Evolutionary conservation across 2,329 filamentous ascomycete genomes (phyloP), one percentile per base, ranked within the genome.

Genomic region (Trichothecium roseum): DNA sequence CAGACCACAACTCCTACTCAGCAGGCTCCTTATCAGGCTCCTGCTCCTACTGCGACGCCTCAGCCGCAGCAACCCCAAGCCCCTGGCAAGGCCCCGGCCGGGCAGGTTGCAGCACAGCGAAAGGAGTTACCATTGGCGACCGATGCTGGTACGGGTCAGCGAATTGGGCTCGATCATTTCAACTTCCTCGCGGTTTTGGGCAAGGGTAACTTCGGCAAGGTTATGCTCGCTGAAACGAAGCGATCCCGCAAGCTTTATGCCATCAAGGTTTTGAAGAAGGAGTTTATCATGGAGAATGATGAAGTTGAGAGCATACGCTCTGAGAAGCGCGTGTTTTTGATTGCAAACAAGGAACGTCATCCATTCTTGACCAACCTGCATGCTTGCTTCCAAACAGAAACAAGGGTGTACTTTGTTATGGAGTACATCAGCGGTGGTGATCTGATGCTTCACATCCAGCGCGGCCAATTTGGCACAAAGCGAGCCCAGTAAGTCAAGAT

Each of bases 251-350:
- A 89, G 57, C 69, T 98, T 7, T 98, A 96, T 56, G 91, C 91
- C 38, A 98, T 98, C 61, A 98, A 98, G 63, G 91, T 98, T 27
- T 66, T 98, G 48, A 98, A 98, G 74, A 98, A 98, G 66, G 91
- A 98, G 59, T 98, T 98, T 58, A 98, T 98, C 54, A 98, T 98
- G 42, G 93, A 98, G 57, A 94, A 98, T 45, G 91, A 98, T 54
- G 91, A 98, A 64, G 91, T 98, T 7, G 91, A 98, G 60, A 96
- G 89, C 60, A 95, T 87, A 29, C 78, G 89, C 44, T 98, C 91
- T 0, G 91, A 98, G 62, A 98, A 98, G 73, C 76, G 91, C 44
- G 93, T 98, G 13, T 94, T 96, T 65, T 59, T 98, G 56, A 83
- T 98, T 54, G 91, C 91, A 24, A 98, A 98, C 66, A 87, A 94